Base-by-base conservation (phyloP, 2,329 filamentous ascomycete species). In the Colletotrichum sidae region DNA sequence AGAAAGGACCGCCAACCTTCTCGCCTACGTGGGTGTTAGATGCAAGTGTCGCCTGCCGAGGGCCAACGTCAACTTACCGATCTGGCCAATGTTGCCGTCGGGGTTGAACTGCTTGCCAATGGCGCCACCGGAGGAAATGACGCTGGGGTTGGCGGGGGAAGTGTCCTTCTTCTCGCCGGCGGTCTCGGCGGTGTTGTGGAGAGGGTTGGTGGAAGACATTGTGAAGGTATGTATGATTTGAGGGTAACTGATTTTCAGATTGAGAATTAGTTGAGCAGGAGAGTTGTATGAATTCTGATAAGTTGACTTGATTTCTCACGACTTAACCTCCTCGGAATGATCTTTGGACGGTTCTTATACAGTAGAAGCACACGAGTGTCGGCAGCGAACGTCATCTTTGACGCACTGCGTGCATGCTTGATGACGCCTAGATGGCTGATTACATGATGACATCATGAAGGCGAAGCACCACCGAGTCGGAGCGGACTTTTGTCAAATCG, bases 81-180 rank as follows among this genome's bases (percentile, higher is more conserved):
- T 66, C 47, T 66, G 58, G 7, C 63, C 63, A 7, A 66, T 41
- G 15, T 66, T 66, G 1, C 63, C 63, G 1, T 66, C 63, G 3
- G 63, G 63, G 53, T 66, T 66, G 58, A 66, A 66, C 1, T 66
- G 63, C n/a, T 57, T 62, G 37, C 63, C 63, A 13, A 66, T 57
- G 6, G 59, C 58, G 3, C 63, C 63, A 25, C 63, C 63, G 1
- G 63, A 66, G 0, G 63, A 66, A 17, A 66, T 66, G 8, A 66
- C 25, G 15, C 63, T 66, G 2, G 63, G 63, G 11, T 66, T 66
- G 10, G 58, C 12, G 2, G 63, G 63, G 6, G 3, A 62, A 42
- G 63, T 63, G 11, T 63, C 58, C 52, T 57, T 66, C 47, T 57
- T 49, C 49, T 62, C 39, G 33, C 63, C 58, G 13, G 7, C 58